These are phyloP conservation scores for Hanseniaspora lachancei DNA, from an alignment of 805 yeast species.

Conservation along the genomic window DNA sequence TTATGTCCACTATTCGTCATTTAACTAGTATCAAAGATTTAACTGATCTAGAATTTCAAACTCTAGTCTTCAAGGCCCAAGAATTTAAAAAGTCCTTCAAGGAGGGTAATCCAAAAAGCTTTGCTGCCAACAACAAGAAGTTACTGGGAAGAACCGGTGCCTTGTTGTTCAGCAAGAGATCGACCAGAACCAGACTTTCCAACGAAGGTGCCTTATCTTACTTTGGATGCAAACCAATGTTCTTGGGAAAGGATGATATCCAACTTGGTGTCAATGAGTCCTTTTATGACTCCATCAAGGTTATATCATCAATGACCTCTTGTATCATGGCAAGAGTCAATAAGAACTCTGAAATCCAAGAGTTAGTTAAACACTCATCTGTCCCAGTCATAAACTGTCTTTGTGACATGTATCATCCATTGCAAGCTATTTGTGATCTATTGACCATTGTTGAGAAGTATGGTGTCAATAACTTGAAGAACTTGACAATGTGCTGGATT, in stretches of 20 bases:
- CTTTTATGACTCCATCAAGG: slow-evolving; percentile 74
- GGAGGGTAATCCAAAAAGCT: slow-evolving; percentile 32
- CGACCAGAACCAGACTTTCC: slow-evolving; percentile 89
- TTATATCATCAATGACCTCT: slow-evolving; percentile 91
- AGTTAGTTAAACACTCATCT: slow-evolving; percentile 59
- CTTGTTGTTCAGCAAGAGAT: slow-evolving; percentile 74
- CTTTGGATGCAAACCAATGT: slow-evolving; percentile 94
- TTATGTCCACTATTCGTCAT: slow-evolving; percentile 37
- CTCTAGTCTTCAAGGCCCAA: slow-evolving; percentile 62
- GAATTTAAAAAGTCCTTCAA: slow-evolving; percentile 52
- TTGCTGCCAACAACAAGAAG: slow-evolving; percentile 33
- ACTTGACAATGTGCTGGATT: slow-evolving; percentile 79
- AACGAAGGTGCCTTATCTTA: slow-evolving; percentile 88
- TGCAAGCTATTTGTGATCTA: slow-evolving; percentile 88
- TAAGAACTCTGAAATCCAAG: slow-evolving; percentile 66
- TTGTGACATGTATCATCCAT: slow-evolving; percentile 86
- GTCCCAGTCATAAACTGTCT: slow-evolving; percentile 91
- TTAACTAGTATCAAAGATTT: slow-evolving; percentile 72
- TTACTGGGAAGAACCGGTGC: slow-evolving; percentile 74
- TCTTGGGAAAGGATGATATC: slow-evolving; percentile 89
- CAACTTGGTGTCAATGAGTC: slow-evolving; percentile 94
- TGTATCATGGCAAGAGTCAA: slow-evolving; percentile 94
- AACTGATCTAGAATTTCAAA: slow-evolving; percentile 52
- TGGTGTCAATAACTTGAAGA: slow-evolving; percentile 33
- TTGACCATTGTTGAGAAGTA: slow-evolving; percentile 74